Evolutionary conservation across 169 alveolate genomes (phyloP).

Genomic region (Babesia divergens): DNA sequence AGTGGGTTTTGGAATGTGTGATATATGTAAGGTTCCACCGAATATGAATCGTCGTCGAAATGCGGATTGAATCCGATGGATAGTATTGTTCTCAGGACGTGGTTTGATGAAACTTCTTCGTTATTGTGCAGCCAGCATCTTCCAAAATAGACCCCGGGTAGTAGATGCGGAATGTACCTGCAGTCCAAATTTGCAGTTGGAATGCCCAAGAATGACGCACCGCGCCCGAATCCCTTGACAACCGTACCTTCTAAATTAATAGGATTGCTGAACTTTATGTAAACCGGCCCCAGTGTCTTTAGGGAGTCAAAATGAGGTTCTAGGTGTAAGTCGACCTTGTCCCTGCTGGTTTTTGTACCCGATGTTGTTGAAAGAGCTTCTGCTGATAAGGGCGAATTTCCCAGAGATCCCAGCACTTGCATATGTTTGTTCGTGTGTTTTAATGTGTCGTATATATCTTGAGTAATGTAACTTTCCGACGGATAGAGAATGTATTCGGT

Average conservation of each 20-base stretch:
- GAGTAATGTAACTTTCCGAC: neutral
- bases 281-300: neutral
- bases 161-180: constrained; percentile 24
- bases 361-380: no score
- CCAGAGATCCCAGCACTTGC: neutral
- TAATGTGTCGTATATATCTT: neutral
- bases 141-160: constrained; percentile 60
- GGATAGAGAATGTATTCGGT: neutral
- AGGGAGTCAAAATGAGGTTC: neutral
- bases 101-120: constrained; percentile 17
- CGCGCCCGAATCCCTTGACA: constrained; percentile 46
- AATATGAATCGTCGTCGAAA: constrained; percentile 32
- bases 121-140: constrained; percentile 18
- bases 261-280: constrained; percentile 3
- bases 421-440: neutral
- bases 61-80: constrained; percentile 62
- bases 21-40: constrained; percentile 55
- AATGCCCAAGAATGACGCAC: constrained; percentile 37
- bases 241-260: constrained; percentile 24
- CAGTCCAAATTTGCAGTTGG: constrained; percentile 59
- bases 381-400: no score
- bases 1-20: constrained; percentile 25
- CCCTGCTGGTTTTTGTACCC: neutral
- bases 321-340: constrained; percentile 1
- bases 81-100: constrained; percentile 1